Evolutionary conservation across 495 filamentous ascomycete species (phyloP).

Genomic region (Podospora appendiculata): DNA sequence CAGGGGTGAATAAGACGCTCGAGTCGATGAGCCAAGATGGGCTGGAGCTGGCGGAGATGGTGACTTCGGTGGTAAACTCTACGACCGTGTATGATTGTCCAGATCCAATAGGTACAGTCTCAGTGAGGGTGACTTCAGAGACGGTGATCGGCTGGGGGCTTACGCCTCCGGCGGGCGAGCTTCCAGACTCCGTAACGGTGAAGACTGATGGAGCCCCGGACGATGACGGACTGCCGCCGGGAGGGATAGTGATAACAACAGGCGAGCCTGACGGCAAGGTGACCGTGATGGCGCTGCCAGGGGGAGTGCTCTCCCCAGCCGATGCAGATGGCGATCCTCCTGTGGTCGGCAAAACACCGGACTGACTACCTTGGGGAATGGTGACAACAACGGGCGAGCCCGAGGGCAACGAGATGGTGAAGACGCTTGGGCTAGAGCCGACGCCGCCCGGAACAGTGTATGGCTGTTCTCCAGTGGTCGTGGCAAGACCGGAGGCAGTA

Average conservation of each 20-base stretch:
- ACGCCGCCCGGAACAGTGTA: background rate
- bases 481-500: background rate
- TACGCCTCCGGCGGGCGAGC: background rate
- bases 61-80: conserved; percentile 12
- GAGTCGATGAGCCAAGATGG: background rate
- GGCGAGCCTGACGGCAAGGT: background rate
- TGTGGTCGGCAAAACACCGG: background rate
- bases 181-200: background rate
- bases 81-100: conserved; percentile 10
- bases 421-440: background rate
- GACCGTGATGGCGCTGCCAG: background rate
- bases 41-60: conserved; percentile 1
- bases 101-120: conserved; percentile 15
- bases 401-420: background rate
- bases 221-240: background rate
- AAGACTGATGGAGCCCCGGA: background rate
- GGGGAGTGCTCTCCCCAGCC: background rate
- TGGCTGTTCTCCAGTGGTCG: too few species aligned
- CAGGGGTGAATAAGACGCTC: conserved; percentile 5
- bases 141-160: conserved; percentile 4
- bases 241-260: conserved; percentile 1
- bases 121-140: conserved; percentile 14
- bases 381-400: conserved; percentile 3
- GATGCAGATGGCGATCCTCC: background rate
- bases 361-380: background rate